phyloP scores from a whole-genome alignment of 108 stramenopile genomes.

The Nitzschia sp. region DNA sequence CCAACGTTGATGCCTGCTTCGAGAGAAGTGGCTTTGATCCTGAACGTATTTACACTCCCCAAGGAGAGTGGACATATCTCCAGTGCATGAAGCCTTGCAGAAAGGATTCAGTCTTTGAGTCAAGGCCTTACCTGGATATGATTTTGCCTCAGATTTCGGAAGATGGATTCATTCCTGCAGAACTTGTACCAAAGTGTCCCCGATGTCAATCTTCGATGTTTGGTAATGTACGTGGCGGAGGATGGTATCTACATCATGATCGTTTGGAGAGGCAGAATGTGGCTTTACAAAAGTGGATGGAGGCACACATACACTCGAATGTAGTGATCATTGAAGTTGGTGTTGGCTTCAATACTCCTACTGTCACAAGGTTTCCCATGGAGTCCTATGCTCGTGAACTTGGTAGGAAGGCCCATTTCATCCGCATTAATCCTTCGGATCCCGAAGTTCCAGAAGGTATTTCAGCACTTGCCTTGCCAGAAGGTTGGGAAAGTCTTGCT shows the following conservation, averaged over 20 bases:
- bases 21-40: slow-evolving; percentile 21
- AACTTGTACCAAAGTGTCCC: no score
- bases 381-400: slow-evolving; percentile 26
- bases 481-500: slow-evolving; percentile 33
- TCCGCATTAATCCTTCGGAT: slow-evolving; percentile 38
- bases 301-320: neutral
- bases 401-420: slow-evolving; percentile 2
- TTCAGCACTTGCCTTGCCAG: slow-evolving; percentile 12
- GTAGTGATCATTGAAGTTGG: slow-evolving; percentile 32
- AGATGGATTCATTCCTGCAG: no score
- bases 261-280: neutral
- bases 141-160: no score
- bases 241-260: no score
- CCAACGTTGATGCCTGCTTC: slow-evolving; percentile 32
- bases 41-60: slow-evolving; percentile 27
- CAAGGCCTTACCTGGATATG: slow-evolving; percentile 6
- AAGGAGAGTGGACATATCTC: slow-evolving; percentile 23
- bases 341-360: slow-evolving; percentile 37
- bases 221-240: no score
- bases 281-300: slow-evolving; percentile 13
- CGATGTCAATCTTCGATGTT: no score
- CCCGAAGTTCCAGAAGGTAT: slow-evolving; percentile 15
- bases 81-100: slow-evolving; percentile 20
- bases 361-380: slow-evolving; percentile 26
- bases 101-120: slow-evolving; percentile 9